phyloP scores from a whole-genome alignment of 1,284 basidiomycete species.

The Phylloporus sp. region DNA sequence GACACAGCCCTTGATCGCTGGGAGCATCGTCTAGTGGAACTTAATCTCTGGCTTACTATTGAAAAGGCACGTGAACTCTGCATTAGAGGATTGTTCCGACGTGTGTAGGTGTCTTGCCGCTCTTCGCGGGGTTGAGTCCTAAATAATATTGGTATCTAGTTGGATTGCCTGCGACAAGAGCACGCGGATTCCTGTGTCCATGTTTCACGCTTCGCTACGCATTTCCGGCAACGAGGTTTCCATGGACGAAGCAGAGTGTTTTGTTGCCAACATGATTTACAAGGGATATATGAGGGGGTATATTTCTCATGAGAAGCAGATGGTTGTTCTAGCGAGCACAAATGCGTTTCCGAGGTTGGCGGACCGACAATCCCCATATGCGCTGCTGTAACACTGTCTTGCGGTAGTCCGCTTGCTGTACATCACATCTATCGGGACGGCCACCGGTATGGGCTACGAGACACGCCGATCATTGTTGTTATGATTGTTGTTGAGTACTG shows the following conservation, averaged over 20 bases:
- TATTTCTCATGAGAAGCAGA: constrained; percentile 94
- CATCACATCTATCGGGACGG: too few species aligned
- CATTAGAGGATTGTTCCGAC: constrained; percentile 84
- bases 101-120: constrained; percentile 67
- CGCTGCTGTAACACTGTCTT: constrained; percentile 38
- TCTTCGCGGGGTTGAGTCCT: background rate
- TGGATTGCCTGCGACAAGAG: constrained; percentile 80
- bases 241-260: constrained; percentile 89
- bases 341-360: constrained; percentile 83
- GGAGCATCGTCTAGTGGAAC: constrained; percentile 77
- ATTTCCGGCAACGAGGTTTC: constrained; percentile 68
- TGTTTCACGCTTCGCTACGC: constrained; percentile 77
- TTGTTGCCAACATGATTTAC: constrained; percentile 93
- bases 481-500: background rate
- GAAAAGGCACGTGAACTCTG: constrained; percentile 91
- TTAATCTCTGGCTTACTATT: constrained; percentile 86
- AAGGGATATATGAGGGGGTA: constrained; percentile 94
- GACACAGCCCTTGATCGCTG: constrained; percentile 77
- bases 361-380: constrained; percentile 66
- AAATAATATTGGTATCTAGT: constrained; percentile 49
- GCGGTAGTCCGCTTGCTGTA: too few species aligned
- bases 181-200: constrained; percentile 78
- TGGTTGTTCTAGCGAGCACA: constrained; percentile 85
- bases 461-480: too few species aligned
- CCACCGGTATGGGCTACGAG: background rate